Conservation (phyloP, 2,329 filamentous ascomycete species). For the Pezicula neosporulosa region DNA sequence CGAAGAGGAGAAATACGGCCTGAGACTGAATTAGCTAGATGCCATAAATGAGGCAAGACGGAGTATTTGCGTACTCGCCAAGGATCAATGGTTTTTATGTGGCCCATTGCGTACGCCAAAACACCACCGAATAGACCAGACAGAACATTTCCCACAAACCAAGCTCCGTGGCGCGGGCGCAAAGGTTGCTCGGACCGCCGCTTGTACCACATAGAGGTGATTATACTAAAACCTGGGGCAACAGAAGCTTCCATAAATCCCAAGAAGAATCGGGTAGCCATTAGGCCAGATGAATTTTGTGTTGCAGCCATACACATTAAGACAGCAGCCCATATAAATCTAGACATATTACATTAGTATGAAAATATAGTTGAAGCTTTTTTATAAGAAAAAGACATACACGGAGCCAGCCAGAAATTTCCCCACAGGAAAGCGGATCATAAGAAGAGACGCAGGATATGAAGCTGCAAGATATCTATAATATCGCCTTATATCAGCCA, state of each 20-base stretch:
- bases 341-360: background rate
- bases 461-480: background rate
- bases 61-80: constrained; percentile 12
- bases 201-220: constrained; percentile 32
- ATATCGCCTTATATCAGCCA: too few relatives aligned
- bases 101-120: constrained; percentile 29
- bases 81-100: constrained; percentile 14
- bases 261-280: constrained; percentile 24
- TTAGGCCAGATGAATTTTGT: constrained; percentile 13
- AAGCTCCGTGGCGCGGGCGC: constrained; percentile 23
- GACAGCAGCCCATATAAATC: constrained; percentile 8
- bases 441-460: background rate
- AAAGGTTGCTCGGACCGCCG: constrained; percentile 28
- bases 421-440: constrained; percentile 3
- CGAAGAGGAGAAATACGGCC: constrained; percentile 16
- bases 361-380: background rate
- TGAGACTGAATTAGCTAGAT: background rate
- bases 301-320: constrained; percentile 12
- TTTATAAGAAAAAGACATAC: background rate
- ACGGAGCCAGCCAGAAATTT: constrained; percentile 1
- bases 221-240: constrained; percentile 28
- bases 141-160: constrained; percentile 20
- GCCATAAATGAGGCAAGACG: constrained; percentile 1
- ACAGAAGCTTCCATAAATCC: constrained; percentile 23
- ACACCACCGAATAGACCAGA: constrained; percentile 27